Evolutionary conservation across 169 alveolate genomes (phyloP).

Genomic region (Eimeria sp.): DNA sequence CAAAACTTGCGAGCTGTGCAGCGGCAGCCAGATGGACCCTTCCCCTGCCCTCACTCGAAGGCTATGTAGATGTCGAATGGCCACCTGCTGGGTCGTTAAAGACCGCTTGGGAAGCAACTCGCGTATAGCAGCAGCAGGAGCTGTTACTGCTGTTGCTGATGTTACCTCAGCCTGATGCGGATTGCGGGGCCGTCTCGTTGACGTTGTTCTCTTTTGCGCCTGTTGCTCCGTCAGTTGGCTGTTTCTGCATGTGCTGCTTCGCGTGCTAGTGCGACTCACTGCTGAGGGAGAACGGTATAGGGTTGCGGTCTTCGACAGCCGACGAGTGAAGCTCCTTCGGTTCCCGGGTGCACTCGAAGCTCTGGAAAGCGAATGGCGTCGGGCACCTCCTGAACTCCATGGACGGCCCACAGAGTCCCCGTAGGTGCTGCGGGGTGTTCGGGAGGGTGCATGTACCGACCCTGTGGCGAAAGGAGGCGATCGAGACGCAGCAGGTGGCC

Average conservation of each 20-base stretch:
- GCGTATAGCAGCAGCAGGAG: background rate
- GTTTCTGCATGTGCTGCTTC: slow-evolving; percentile 54
- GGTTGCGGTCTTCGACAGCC: background rate
- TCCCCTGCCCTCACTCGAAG: background rate
- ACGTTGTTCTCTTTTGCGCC: background rate
- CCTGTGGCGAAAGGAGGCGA: slow-evolving; percentile 74
- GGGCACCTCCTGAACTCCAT: background rate
- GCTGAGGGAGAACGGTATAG: slow-evolving; percentile 27
- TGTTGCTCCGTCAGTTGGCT: background rate
- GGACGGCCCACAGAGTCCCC: slow-evolving; percentile 57
- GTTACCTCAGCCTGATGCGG: background rate
- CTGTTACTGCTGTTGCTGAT: too few relatives aligned
- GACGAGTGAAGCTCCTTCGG: background rate
- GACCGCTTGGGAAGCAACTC: slow-evolving; percentile 39
- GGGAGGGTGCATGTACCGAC: slow-evolving; percentile 53
- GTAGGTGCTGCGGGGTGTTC: slow-evolving; percentile 79
- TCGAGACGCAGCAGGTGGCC: background rate
- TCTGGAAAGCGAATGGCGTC: background rate
- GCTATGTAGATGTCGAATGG: background rate
- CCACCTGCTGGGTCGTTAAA: slow-evolving; percentile 49
- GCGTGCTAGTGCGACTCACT: slow-evolving; percentile 53
- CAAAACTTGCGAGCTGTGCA: slow-evolving; percentile 32
- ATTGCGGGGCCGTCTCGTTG: background rate
- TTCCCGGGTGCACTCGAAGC: slow-evolving; percentile 26
- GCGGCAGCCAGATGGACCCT: slow-evolving; percentile 9